phyloP scores from a whole-genome alignment of 2,329 filamentous ascomycete species.

The Nothophoma quercina region DNA sequence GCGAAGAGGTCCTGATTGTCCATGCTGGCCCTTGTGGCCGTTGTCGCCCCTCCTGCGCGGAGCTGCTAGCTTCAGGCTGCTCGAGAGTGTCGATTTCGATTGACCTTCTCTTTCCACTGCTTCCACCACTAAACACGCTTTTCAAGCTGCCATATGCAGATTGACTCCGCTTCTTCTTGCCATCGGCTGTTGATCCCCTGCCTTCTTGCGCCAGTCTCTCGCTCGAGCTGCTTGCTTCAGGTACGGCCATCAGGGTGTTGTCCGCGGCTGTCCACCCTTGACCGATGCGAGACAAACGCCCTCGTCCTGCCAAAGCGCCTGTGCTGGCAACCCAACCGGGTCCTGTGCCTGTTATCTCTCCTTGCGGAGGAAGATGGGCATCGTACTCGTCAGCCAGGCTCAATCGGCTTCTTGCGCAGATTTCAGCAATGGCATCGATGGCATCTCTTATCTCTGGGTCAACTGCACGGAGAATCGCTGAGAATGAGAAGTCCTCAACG shows the following conservation, averaged over 20 bases:
- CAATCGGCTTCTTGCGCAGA: slow-evolving; percentile 67
- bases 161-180: slow-evolving; percentile 42
- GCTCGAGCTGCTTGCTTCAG: slow-evolving; percentile 58
- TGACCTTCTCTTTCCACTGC: slow-evolving; percentile 40
- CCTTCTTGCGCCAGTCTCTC: slow-evolving; percentile 47
- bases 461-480: slow-evolving; percentile 63
- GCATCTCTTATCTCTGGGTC: slow-evolving; percentile 66
- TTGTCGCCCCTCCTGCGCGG: slow-evolving; percentile 16
- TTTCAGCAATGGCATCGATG: slow-evolving; percentile 69
- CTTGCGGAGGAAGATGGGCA: slow-evolving; percentile 67
- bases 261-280: slow-evolving; percentile 47
- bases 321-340: slow-evolving; percentile 40
- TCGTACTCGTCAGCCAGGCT: slow-evolving; percentile 69
- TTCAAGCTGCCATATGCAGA: slow-evolving; percentile 50
- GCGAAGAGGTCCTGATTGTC: slow-evolving; percentile 36
- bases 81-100: slow-evolving; percentile 31
- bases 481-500: slow-evolving; percentile 63
- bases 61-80: slow-evolving; percentile 25
- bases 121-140: slow-evolving; percentile 49
- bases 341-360: slow-evolving; percentile 58
- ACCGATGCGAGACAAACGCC: slow-evolving; percentile 40
- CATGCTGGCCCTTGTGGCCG: slow-evolving; percentile 34
- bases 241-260: slow-evolving; percentile 55
- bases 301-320: slow-evolving; percentile 39
- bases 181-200: slow-evolving; percentile 21